Evolutionary conservation across 2,329 filamentous ascomycete genomes (phyloP).

Genomic region (Pseudogymnoascus sp.): DNA sequence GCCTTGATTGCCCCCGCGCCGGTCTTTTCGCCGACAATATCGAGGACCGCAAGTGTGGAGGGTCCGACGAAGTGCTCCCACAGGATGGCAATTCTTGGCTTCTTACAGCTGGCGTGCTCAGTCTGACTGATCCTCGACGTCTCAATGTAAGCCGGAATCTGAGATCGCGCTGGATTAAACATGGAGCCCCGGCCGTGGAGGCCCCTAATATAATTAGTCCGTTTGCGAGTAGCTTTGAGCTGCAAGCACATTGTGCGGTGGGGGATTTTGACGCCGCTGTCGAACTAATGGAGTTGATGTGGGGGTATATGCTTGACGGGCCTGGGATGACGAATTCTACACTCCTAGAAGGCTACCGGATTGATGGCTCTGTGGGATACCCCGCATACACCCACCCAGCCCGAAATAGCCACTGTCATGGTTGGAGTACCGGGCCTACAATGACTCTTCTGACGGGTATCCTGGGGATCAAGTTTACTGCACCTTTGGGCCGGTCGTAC

Average conservation of each 20-base stretch:
- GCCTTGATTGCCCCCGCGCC: conserved; percentile 21
- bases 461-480: conserved; percentile 23
- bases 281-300: conserved; percentile 35
- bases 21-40: conserved; percentile 15
- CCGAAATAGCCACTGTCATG: conserved; percentile 29
- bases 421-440: conserved; percentile 30
- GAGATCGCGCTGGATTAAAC: conserved; percentile 34
- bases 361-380: conserved; percentile 33
- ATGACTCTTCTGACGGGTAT: conserved; percentile 24
- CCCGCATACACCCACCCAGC: conserved; percentile 30
- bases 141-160: conserved; percentile 32
- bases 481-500: conserved; percentile 24
- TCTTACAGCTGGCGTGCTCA: conserved; percentile 23
- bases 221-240: conserved; percentile 36
- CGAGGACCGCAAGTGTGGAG: conserved; percentile 10
- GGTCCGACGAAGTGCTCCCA: conserved; percentile 15
- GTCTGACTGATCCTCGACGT: conserved; percentile 15
- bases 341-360: conserved; percentile 31
- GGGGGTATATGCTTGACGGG: conserved; percentile 34
- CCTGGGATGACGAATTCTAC: conserved; percentile 33
- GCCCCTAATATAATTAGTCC: conserved; percentile 34
- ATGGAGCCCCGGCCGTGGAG: conserved; percentile 39
- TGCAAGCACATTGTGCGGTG: conserved; percentile 36
- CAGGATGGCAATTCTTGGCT: conserved; percentile 34
- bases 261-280: conserved; percentile 32